These are phyloP conservation scores for Neofusicoccum laricinum DNA, from an alignment of 2,329 filamentous ascomycete genomes.

Conservation along the genomic window DNA sequence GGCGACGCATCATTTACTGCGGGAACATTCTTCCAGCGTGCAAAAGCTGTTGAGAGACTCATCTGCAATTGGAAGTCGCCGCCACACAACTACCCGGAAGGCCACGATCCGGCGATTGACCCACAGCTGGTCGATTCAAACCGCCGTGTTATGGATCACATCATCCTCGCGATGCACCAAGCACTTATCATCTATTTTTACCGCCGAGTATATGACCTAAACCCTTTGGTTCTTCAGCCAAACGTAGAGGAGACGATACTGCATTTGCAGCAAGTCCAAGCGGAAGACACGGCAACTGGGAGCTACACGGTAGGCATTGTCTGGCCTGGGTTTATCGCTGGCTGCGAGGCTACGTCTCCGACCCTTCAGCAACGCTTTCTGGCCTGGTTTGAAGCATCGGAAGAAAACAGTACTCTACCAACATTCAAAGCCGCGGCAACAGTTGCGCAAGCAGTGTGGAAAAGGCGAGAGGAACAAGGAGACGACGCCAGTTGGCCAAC, in stretches of 20 bases:
- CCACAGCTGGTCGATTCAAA: no score
- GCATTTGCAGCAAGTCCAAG: slow-evolving; percentile 36
- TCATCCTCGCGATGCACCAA: slow-evolving; percentile 40
- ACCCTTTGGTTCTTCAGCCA: slow-evolving; percentile 37
- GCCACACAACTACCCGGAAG: background rate
- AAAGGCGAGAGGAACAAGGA: no score
- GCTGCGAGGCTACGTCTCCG: slow-evolving; percentile 40
- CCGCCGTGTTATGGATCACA: slow-evolving; percentile 19
- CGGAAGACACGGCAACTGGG: slow-evolving; percentile 28
- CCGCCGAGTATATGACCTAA: slow-evolving; percentile 38
- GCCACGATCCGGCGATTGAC: no score
- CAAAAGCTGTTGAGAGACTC: slow-evolving; percentile 1
- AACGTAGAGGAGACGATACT: slow-evolving; percentile 15
- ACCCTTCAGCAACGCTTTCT: slow-evolving; percentile 13
- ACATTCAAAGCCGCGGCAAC: no score
- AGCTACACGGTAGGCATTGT: slow-evolving; percentile 23
- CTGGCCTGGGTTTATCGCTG: slow-evolving; percentile 43
- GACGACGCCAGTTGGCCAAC: no score
- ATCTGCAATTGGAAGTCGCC: background rate
- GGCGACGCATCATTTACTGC: background rate
- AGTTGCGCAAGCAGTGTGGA: no score
- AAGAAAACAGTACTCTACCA: no score
- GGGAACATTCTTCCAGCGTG: background rate
- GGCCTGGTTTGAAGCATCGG: no score
- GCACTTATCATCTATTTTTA: slow-evolving; percentile 45